Conservation (phyloP, 257 asterid genomes). For the Solanum tarijense region DNA sequence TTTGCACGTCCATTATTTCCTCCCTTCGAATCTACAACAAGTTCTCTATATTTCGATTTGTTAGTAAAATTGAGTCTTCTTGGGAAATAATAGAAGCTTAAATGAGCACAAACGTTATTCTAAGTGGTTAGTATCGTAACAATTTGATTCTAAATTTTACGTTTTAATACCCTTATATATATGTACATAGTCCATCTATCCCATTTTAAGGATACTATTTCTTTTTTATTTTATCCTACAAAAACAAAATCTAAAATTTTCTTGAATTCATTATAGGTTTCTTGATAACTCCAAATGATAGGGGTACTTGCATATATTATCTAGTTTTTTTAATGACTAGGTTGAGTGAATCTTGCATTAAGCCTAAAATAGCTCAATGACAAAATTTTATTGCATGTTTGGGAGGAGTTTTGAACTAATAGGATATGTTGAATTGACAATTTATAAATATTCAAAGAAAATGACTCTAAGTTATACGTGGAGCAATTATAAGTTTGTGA, state of each 20-base stretch:
- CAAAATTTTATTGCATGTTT: background rate
- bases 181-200: no score
- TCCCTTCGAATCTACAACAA: background rate
- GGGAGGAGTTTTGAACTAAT: background rate
- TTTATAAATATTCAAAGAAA: background rate
- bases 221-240: background rate
- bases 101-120: no score
- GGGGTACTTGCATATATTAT: background rate
- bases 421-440: background rate
- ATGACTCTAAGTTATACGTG: background rate
- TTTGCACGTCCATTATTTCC: background rate
- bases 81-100: no score
- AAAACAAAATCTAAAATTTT: background rate
- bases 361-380: background rate
- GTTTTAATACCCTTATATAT: no score
- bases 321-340: background rate
- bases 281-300: background rate
- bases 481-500: background rate
- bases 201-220: background rate
- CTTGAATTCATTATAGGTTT: background rate
- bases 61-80: no score
- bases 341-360: background rate
- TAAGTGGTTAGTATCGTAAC: no score
- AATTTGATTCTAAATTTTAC: no score
- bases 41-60: background rate